A percentile compares a stretch with the other conserved stretches of the same genome.
phyloP scores from a whole-genome alignment of 768 basidiomycete genomes.

The Mycena sanguinolenta region DNA sequence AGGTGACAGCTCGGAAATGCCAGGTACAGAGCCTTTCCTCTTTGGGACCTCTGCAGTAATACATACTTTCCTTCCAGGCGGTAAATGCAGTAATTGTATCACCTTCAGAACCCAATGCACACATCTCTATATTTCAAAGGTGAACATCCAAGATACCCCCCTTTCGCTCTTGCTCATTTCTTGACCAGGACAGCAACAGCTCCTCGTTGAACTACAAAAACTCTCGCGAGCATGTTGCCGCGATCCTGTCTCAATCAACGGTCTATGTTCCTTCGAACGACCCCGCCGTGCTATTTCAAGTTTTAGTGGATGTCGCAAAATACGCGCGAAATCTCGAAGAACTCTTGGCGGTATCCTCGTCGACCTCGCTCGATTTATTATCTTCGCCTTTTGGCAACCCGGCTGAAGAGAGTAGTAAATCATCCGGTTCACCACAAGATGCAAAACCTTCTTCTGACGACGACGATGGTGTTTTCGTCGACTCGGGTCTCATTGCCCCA shows the following conservation, averaged over 20 bases:
- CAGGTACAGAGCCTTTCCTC: slow-evolving; percentile 49
- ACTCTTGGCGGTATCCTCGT: slow-evolving; percentile 6
- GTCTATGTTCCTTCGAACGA: slow-evolving; percentile 28
- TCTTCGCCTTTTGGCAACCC: neutral
- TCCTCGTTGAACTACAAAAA: slow-evolving; percentile 24
- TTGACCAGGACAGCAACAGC: slow-evolving; percentile 7
- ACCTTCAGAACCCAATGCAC: slow-evolving; percentile 63
- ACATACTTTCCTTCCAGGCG: slow-evolving; percentile 33
- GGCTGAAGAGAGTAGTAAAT: neutral
- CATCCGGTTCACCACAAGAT: neutral
- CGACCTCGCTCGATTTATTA: neutral
- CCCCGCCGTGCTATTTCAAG: slow-evolving; percentile 6
- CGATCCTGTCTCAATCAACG: slow-evolving; percentile 18
- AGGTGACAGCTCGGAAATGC: slow-evolving; percentile 69
- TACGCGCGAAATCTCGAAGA: slow-evolving; percentile 35
- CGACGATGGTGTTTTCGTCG: slow-evolving; percentile 10
- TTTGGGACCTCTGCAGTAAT: no score
- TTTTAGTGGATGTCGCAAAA: slow-evolving; percentile 29
- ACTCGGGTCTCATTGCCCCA: slow-evolving; percentile 10
- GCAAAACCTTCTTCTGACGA: neutral
- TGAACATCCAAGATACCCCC: slow-evolving; percentile 7
- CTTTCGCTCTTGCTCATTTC: neutral
- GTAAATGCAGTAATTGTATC: slow-evolving; percentile 70
- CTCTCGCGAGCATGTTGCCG: slow-evolving; percentile 27
- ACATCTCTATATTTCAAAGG: slow-evolving; percentile 67